Evolutionary conservation across 164 flowering plant genomes (phyloP).

Genomic region (Vitis labrusca): DNA sequence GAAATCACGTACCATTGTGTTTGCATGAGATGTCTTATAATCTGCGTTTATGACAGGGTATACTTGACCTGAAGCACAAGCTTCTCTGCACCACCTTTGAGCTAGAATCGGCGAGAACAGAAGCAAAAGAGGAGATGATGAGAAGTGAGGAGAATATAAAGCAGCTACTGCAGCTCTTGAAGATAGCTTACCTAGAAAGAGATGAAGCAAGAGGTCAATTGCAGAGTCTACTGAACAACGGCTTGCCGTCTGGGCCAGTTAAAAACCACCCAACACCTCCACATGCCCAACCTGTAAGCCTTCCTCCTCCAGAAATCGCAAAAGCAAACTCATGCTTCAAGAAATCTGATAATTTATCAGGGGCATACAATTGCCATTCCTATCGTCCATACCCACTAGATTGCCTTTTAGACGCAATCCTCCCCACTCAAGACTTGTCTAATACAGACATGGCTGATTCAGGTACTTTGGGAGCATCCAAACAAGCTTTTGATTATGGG

Average conservation of each 20-base stretch:
- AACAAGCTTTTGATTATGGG: no score
- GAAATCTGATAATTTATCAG: not conserved
- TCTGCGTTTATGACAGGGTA: not conserved
- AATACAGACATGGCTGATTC: not conserved
- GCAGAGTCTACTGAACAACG: not conserved
- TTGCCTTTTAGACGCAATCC: not conserved
- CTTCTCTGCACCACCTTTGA: not conserved
- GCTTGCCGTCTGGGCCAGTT: not conserved
- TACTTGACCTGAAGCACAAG: constrained; percentile 2
- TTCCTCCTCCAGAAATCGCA: not conserved
- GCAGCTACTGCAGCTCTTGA: not conserved
- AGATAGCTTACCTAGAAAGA: constrained; percentile 13
- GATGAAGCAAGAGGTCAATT: constrained; percentile 16
- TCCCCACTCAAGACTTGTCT: not conserved
- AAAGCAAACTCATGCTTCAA: not conserved
- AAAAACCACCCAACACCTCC: not conserved
- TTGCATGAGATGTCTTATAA: no score
- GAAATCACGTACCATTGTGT: no score
- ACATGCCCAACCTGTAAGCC: not conserved
- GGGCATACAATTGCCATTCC: not conserved
- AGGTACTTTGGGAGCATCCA: no score
- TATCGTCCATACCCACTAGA: not conserved
- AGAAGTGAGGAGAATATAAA: not conserved
- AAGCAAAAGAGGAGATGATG: not conserved
- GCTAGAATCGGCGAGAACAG: not conserved